phyloP scores from a whole-genome alignment of 73 alveolate genomes.

The Blepharisma japonicum region DNA sequence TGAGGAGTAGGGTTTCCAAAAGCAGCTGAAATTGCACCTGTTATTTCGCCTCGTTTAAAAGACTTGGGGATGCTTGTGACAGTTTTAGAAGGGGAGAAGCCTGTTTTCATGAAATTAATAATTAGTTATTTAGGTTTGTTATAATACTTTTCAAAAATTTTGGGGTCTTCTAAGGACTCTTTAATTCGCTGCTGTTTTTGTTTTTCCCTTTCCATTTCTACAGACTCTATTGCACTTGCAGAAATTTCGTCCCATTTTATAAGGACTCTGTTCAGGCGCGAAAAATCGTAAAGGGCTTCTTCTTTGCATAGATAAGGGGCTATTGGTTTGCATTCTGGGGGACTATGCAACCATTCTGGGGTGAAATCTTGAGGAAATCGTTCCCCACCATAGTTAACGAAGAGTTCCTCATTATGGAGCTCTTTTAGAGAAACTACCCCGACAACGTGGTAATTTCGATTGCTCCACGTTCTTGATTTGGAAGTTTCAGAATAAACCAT shows the following conservation, averaged over 20 bases:
- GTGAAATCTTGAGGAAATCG: background rate
- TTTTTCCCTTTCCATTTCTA: background rate
- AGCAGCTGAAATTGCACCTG: too few relatives aligned
- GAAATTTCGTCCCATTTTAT: constrained; percentile 20
- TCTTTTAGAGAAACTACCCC: constrained; percentile 5
- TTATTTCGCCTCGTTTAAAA: too few relatives aligned
- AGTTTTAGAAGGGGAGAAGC: too few relatives aligned
- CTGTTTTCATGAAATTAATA: background rate
- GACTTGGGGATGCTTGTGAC: too few relatives aligned
- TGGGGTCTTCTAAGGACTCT: background rate
- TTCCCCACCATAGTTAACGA: constrained; percentile 3
- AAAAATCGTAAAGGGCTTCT: background rate
- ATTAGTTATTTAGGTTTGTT: background rate
- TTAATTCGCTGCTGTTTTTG: background rate
- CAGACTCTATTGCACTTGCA: background rate
- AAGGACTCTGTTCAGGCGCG: constrained; percentile 14
- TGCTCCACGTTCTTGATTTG: background rate
- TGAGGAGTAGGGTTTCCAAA: too few relatives aligned
- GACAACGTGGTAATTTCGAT: background rate
- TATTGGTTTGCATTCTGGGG: constrained; percentile 3
- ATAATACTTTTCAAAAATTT: constrained; percentile 12
- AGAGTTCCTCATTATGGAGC: constrained; percentile 5
- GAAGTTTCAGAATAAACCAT: constrained; percentile 36
- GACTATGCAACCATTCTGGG: constrained; percentile 5
- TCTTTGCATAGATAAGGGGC: constrained; percentile 9